Evolutionary conservation across 129 eudicot species (phyloP).

Genomic region (Escallonia rubra): DNA sequence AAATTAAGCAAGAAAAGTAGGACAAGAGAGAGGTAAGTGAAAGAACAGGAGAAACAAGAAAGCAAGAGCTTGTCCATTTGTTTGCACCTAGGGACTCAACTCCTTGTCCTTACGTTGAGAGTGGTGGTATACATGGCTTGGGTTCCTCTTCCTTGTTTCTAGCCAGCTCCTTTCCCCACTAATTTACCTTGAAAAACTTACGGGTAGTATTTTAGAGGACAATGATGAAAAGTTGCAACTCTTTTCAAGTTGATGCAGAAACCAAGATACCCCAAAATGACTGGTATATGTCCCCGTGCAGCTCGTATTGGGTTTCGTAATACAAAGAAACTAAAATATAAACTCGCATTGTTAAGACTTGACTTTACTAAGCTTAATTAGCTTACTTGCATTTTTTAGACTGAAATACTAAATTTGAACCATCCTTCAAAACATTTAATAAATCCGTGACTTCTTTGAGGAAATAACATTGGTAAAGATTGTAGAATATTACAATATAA

Average conservation of each 20-base stretch:
- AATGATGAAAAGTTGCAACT: constrained; percentile 4
- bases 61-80: constrained; percentile 29
- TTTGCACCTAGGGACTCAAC: constrained; percentile 12
- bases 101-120: constrained; percentile 4
- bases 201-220: background rate
- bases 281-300: too few species aligned
- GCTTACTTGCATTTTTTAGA: too few species aligned
- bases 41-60: constrained; percentile 18
- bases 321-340: too few species aligned
- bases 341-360: too few species aligned
- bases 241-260: constrained; percentile 13
- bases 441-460: too few species aligned
- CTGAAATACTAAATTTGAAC: too few species aligned
- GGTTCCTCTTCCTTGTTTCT: constrained; percentile 26
- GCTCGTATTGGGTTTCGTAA: too few species aligned
- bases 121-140: constrained; percentile 3
- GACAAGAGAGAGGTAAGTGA: too few species aligned
- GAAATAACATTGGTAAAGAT: too few species aligned
- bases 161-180: background rate
- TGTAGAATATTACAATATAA: too few species aligned
- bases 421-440: too few species aligned
- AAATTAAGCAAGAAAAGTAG: background rate
- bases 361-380: too few species aligned
- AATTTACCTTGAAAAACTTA: constrained; percentile 8
- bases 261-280: background rate